Percentiles rank a stretch among this genome's conserved stretches.
These are phyloP conservation scores for Nyctanthes arbortristis DNA, from an alignment of 257 asterid genomes.

Conservation along the genomic window DNA sequence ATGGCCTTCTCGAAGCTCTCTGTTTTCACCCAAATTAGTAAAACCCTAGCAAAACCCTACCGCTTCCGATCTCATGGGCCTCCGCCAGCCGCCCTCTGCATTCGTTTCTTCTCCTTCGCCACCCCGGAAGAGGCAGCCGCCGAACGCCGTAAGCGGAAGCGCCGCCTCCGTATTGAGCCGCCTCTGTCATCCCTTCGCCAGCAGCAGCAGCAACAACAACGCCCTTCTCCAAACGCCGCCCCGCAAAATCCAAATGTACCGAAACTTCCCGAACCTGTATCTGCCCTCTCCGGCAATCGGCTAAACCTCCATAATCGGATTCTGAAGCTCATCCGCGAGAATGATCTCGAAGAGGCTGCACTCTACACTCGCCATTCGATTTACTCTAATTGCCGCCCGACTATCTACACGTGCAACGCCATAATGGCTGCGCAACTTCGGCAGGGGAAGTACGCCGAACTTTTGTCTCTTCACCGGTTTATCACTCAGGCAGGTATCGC, in stretches of 20 bases:
- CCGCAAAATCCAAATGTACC: slow-evolving; percentile 82
- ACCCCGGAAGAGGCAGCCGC: slow-evolving; percentile 97
- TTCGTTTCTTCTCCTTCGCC: slow-evolving; percentile 83
- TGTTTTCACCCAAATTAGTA: slow-evolving; percentile 48
- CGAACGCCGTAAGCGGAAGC: slow-evolving; percentile 85
- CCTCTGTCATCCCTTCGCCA: slow-evolving; percentile 71
- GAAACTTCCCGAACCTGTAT: slow-evolving; percentile 78
- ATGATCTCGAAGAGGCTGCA: slow-evolving; percentile 93
- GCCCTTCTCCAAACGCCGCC: slow-evolving; percentile 39
- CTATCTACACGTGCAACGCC: slow-evolving; percentile 79
- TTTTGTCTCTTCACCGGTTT: slow-evolving; percentile 82
- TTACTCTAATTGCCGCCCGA: slow-evolving; percentile 89
- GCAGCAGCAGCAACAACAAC: slow-evolving; percentile 43
- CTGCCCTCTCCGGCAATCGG: slow-evolving; percentile 71
- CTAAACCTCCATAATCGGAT: slow-evolving; percentile 76
- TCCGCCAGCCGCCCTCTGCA: slow-evolving; percentile 35
- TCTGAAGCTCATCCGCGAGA: slow-evolving; percentile 77
- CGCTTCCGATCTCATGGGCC: slow-evolving; percentile 34
- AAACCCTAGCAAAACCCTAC: slow-evolving; percentile 46
- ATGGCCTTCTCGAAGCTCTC: slow-evolving; percentile 83
- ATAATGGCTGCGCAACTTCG: slow-evolving; percentile 89
- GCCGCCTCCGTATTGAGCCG: slow-evolving; percentile 85
- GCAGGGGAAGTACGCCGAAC: slow-evolving; percentile 73
- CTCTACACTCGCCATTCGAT: slow-evolving; percentile 89
- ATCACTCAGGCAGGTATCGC: slow-evolving; percentile 89